Percentiles rank a stretch among this genome's conserved stretches.
These are phyloP conservation scores for Ustilago loliicola DNA, from an alignment of 1,284 basidiomycete genomes.

Conservation along the genomic window DNA sequence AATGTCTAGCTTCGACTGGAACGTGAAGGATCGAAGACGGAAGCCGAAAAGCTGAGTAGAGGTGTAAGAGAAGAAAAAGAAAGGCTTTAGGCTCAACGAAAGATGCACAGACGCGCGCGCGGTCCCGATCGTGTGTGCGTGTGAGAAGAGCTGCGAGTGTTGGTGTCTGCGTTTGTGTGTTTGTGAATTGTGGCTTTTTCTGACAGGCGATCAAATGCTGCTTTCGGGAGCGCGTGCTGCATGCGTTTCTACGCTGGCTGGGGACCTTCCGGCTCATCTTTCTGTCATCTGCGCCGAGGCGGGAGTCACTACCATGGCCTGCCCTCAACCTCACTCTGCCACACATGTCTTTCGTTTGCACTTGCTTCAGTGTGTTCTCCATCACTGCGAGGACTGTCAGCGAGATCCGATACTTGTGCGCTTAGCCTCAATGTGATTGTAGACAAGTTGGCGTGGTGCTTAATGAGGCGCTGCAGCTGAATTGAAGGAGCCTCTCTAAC, in stretches of 20 bases:
- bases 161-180: not conserved
- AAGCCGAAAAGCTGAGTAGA: not conserved
- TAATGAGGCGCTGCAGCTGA: too few species aligned
- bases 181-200: slow-evolving; percentile 12
- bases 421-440: too few species aligned
- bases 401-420: not conserved
- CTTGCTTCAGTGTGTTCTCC: too few species aligned
- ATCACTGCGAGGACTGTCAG: not conserved
- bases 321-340: not conserved
- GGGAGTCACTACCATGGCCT: too few species aligned
- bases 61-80: not conserved
- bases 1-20: not conserved
- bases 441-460: too few species aligned
- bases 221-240: not conserved
- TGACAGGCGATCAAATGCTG: not conserved
- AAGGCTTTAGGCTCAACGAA: not conserved
- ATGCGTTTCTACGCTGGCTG: not conserved
- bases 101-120: slow-evolving; percentile 5
- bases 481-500: too few species aligned
- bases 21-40: not conserved
- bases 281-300: too few species aligned
- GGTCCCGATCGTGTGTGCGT: slow-evolving; percentile 6
- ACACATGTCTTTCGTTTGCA: not conserved
- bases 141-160: not conserved
- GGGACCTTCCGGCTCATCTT: not conserved